Conservation (phyloP, 2,329 filamentous ascomycete genomes). For the Beauveria sp. region DNA sequence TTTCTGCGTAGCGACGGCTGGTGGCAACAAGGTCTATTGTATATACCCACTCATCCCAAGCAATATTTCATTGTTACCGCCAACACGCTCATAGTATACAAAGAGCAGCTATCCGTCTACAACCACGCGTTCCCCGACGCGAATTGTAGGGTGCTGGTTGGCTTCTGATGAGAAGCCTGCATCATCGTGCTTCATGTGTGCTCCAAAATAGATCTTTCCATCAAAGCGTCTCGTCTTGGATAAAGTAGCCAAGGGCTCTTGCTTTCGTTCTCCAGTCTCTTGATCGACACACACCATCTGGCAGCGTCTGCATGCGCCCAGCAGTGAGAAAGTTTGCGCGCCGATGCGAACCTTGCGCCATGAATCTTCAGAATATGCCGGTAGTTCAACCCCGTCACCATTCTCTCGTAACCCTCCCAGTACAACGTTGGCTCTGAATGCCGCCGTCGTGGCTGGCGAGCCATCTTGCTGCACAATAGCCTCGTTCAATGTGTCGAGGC, state of each 20-base stretch:
- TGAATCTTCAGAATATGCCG: constrained; percentile 68
- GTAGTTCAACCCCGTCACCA: constrained; percentile 30
- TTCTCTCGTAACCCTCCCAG: constrained; percentile 37
- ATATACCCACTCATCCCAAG: not conserved
- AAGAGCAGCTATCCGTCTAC: constrained; percentile 13
- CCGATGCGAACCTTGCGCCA: constrained; percentile 68
- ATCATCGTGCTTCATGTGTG: constrained; percentile 58
- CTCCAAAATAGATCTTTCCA: constrained; percentile 83
- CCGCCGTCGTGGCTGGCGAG: constrained; percentile 59
- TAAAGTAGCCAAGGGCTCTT: constrained; percentile 83
- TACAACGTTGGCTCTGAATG: constrained; percentile 86
- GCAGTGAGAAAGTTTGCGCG: constrained; percentile 54
- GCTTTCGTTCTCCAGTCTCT: constrained; percentile 63
- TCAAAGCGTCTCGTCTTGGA: constrained; percentile 78
- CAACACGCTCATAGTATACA: not conserved
- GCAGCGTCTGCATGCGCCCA: constrained; percentile 81
- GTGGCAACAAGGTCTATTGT: not conserved
- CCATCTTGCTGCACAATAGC: constrained; percentile 57
- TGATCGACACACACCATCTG: constrained; percentile 97
- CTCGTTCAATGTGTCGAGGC: constrained; percentile 69
- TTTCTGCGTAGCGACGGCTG: not conserved
- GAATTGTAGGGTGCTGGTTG: constrained; percentile 25
- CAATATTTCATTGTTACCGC: not conserved
- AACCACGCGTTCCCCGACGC: constrained; percentile 39
- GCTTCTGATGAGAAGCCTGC: not conserved